phyloP scores from a whole-genome alignment of 78 protist genomes.

The Trichosphaerium sp. region DNA sequence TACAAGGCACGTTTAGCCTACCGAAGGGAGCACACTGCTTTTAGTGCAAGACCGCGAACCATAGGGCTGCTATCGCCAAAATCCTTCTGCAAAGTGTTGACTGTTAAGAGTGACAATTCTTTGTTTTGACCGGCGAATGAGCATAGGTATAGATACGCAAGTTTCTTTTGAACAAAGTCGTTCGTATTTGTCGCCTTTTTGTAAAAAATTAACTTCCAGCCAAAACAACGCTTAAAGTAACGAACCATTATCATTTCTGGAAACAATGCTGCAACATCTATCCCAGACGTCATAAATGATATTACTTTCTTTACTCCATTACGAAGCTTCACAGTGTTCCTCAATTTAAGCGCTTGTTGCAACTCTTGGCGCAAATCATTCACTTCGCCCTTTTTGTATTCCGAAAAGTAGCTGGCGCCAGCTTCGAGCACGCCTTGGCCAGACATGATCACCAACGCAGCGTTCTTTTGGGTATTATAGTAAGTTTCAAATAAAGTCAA shows the following conservation, averaged over 20 bases:
- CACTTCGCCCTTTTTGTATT: conserved; percentile 20
- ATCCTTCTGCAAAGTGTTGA: conserved; percentile 82
- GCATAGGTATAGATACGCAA: conserved; percentile 71
- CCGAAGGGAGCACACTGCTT: conserved; percentile 43
- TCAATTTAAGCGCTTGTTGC: conserved; percentile 14
- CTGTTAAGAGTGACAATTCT: conserved; percentile 65
- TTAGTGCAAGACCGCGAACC: conserved; percentile 90
- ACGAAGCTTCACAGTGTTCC: conserved; percentile 12
- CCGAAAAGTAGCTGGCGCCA: conserved; percentile 26
- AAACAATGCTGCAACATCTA: conserved; percentile 80
- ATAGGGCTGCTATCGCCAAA: conserved; percentile 78
- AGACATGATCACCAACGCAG: too few species aligned
- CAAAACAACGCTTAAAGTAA: conserved; percentile 6
- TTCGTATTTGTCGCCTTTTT: conserved; percentile 27
- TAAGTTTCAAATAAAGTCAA: too few species aligned
- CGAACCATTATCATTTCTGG: conserved; percentile 74
- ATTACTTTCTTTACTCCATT: conserved; percentile 66
- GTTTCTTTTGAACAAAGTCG: conserved; percentile 69
- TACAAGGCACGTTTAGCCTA: background rate
- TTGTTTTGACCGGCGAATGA: conserved; percentile 52
- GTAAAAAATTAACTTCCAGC: background rate
- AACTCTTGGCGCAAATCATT: background rate
- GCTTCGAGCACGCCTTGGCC: too few species aligned
- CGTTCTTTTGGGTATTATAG: too few species aligned
- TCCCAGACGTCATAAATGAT: conserved; percentile 83